phyloP scores from a whole-genome alignment of 495 filamentous ascomycete genomes.

The Penicillium chermesinum region DNA sequence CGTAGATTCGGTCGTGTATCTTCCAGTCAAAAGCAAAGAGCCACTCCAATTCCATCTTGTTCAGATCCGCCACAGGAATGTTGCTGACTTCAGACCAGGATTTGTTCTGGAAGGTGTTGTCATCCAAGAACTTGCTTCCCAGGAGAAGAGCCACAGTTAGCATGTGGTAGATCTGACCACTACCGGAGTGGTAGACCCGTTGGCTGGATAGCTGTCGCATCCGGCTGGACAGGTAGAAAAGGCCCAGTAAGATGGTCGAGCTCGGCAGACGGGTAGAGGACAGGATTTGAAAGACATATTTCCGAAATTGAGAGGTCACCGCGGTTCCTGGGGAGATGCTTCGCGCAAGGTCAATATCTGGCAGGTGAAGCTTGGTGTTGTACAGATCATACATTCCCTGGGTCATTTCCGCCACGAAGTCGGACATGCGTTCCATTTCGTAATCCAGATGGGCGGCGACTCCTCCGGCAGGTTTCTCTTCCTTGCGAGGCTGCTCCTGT shows the following conservation, averaged over 20 bases:
- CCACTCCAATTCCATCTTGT: slow-evolving; percentile 90
- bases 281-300: slow-evolving; percentile 91
- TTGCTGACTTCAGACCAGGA: slow-evolving; percentile 98
- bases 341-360: slow-evolving; percentile 71
- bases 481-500: slow-evolving; percentile 42
- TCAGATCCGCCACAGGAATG: slow-evolving; percentile 81
- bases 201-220: slow-evolving; percentile 65
- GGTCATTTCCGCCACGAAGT: slow-evolving; percentile 94
- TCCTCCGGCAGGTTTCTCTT: slow-evolving; percentile 65
- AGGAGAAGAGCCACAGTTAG: slow-evolving; percentile 83
- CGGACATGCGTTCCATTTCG: slow-evolving; percentile 96
- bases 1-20: slow-evolving; percentile 80
- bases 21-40: slow-evolving; percentile 77
- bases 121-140: slow-evolving; percentile 96
- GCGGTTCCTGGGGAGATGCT: slow-evolving; percentile 65
- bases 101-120: slow-evolving; percentile 98
- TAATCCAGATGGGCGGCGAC: slow-evolving; percentile 97
- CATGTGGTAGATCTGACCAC: slow-evolving; percentile 82
- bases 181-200: slow-evolving; percentile 52
- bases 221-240: slow-evolving; percentile 82
- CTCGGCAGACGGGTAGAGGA: slow-evolving; percentile 92
- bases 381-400: slow-evolving; percentile 70
- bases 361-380: slow-evolving; percentile 54
- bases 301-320: slow-evolving; percentile 76
- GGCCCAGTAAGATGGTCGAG: slow-evolving; percentile 87